Conservation (phyloP, 2,329 filamentous ascomycete genomes). For the Ophiostoma ulmi region DNA sequence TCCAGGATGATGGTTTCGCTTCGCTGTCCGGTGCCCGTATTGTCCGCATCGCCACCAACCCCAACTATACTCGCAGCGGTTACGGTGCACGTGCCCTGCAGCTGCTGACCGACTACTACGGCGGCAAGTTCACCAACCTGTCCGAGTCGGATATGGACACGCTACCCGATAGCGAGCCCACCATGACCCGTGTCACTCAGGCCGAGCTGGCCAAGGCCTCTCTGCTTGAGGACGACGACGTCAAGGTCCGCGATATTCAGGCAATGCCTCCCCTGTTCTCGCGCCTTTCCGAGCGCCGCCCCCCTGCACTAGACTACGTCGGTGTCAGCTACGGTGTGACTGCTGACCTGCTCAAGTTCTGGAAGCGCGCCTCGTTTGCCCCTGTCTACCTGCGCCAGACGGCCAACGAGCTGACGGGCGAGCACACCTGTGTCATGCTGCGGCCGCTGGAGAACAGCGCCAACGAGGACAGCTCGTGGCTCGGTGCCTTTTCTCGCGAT, state of each 20-base stretch:
- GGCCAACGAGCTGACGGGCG: slow-evolving; percentile 89
- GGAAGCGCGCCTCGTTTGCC: slow-evolving; percentile 80
- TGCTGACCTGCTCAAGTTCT: slow-evolving; percentile 83
- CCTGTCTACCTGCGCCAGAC: slow-evolving; percentile 94
- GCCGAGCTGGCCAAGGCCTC: slow-evolving; percentile 70
- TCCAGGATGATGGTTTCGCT: slow-evolving; percentile 95
- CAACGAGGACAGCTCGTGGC: slow-evolving; percentile 70
- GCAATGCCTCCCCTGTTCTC: slow-evolving; percentile 92
- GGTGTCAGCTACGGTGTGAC: slow-evolving; percentile 96
- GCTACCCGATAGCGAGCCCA: slow-evolving; percentile 40
- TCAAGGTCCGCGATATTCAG: slow-evolving; percentile 82
- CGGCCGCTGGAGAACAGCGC: slow-evolving; percentile 57
- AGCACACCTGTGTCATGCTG: slow-evolving; percentile 97
- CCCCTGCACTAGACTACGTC: slow-evolving; percentile 79
- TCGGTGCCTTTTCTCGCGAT: slow-evolving; percentile 83
- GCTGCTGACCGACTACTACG: slow-evolving; percentile 86
- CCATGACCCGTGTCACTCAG: slow-evolving; percentile 76
- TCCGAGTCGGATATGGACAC: slow-evolving; percentile 57
- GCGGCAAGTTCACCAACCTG: slow-evolving; percentile 82
- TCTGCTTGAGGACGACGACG: slow-evolving; percentile 71
- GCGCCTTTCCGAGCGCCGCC: slow-evolving; percentile 75
- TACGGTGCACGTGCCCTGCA: slow-evolving; percentile 87
- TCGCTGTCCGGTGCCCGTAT: slow-evolving; percentile 85
- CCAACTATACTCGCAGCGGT: slow-evolving; percentile 86
- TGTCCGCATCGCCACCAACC: slow-evolving; percentile 93